Percentiles rank a stretch among this genome's conserved stretches.
Evolutionary conservation across 139 green algal species (phyloP).

Genomic region (Volvox africanus): DNA sequence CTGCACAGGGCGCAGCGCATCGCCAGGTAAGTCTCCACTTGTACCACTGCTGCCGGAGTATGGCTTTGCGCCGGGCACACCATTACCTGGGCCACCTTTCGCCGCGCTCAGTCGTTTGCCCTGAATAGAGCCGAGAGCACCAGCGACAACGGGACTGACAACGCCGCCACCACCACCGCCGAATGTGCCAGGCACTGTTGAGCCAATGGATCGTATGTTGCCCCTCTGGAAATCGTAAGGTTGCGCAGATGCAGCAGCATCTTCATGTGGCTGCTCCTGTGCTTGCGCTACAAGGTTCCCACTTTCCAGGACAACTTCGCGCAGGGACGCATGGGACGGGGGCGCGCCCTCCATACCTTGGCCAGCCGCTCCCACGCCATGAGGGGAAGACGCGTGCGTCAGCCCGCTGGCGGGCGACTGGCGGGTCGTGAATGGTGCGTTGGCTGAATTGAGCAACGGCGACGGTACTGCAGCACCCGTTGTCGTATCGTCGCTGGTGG

Average conservation of each 20-base stretch:
- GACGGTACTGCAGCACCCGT: background rate
- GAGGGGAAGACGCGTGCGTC: background rate
- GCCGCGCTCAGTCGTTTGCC: background rate
- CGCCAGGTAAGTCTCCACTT: no score
- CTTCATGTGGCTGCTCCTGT: background rate
- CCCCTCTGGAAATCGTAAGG: background rate
- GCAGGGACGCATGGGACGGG: background rate
- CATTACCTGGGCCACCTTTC: no score
- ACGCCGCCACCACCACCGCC: background rate
- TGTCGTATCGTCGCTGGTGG: no score
- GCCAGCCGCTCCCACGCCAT: no score
- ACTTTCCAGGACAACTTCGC: background rate
- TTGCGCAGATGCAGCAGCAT: background rate
- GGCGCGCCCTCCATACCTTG: background rate
- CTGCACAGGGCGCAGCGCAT: background rate
- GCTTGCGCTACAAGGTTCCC: background rate
- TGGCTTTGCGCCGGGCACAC: no score
- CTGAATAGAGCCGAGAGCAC: background rate
- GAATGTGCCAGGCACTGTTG: background rate
- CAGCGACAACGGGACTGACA: background rate
- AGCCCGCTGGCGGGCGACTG: background rate
- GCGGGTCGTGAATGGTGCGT: no score
- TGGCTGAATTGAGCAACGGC: background rate
- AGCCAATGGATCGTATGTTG: background rate
- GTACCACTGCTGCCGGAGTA: no score